phyloP scores from a whole-genome alignment of 2,329 filamentous ascomycete species.

The Fusarium mangiferae region DNA sequence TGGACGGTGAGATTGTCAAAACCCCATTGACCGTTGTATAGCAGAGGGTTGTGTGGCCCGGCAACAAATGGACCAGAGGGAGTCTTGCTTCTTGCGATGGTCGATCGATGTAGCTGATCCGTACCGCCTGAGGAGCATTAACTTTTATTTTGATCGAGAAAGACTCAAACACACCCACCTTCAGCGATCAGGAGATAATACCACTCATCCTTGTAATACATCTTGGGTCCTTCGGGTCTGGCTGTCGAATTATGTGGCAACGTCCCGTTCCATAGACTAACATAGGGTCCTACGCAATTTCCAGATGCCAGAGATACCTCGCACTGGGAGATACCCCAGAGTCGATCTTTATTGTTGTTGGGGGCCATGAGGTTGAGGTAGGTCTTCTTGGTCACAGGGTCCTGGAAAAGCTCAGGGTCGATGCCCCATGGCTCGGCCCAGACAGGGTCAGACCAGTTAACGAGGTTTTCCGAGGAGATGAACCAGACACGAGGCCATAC shows the following conservation, averaged over 20 bases:
- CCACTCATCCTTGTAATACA: neutral
- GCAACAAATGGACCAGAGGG: neutral
- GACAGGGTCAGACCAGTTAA: neutral
- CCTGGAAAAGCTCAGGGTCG: neutral
- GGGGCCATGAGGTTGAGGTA: neutral
- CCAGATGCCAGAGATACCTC: neutral
- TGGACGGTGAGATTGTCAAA: neutral
- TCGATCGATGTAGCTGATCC: neutral
- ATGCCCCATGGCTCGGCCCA: neutral
- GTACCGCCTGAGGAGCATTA: neutral
- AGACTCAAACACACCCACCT: rapidly evolving
- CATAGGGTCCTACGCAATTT: neutral
- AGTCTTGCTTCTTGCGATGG: neutral
- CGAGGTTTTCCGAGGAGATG: neutral
- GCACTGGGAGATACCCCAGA: neutral
- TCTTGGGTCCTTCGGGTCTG: neutral
- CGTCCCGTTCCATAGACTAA: neutral
- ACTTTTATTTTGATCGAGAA: rapidly evolving
- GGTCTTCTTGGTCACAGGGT: neutral
- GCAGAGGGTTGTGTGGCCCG: neutral
- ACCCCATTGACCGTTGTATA: neutral
- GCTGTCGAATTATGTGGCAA: neutral
- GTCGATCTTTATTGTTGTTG: neutral
- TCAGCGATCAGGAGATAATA: neutral
- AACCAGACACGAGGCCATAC: neutral